Evolutionary conservation across 2,329 filamentous ascomycete species (phyloP).

Genomic region (Orbilia javanica): DNA sequence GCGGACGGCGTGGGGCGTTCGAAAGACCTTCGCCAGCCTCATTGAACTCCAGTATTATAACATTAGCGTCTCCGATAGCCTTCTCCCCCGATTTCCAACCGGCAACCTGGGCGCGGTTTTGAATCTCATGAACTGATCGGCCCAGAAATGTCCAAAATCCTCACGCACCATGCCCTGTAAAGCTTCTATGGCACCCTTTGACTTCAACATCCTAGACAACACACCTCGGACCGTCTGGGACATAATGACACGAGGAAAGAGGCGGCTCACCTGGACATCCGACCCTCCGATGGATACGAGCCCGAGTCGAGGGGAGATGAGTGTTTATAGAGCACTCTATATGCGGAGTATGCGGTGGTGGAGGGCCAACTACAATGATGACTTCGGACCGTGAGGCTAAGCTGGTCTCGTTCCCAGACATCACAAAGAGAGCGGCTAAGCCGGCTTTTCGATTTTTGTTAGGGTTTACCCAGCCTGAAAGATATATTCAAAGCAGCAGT

Average conservation of each 20-base stretch:
- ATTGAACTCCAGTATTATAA: too few species aligned
- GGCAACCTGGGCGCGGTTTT: background rate
- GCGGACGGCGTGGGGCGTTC: too few species aligned
- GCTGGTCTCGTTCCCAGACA: too few species aligned
- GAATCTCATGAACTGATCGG: background rate
- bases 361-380: background rate
- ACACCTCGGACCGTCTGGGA: slow-evolving; percentile 28
- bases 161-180: slow-evolving; percentile 23
- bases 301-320: background rate
- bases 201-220: slow-evolving; percentile 23
- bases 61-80: too few species aligned
- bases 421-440: too few species aligned
- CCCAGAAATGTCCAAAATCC: background rate
- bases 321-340: background rate
- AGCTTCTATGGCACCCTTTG: slow-evolving; percentile 17
- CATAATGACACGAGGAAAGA: background rate
- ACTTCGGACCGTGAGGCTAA: background rate
- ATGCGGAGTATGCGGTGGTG: background rate
- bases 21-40: too few species aligned
- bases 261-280: slow-evolving; percentile 3
- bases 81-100: too few species aligned
- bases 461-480: too few species aligned
- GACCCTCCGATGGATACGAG: background rate
- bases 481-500: too few species aligned
- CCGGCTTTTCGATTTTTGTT: too few species aligned